Conservation (phyloP, 2,329 filamentous ascomycete species). For the Torrubiellomyces zombiae region DNA sequence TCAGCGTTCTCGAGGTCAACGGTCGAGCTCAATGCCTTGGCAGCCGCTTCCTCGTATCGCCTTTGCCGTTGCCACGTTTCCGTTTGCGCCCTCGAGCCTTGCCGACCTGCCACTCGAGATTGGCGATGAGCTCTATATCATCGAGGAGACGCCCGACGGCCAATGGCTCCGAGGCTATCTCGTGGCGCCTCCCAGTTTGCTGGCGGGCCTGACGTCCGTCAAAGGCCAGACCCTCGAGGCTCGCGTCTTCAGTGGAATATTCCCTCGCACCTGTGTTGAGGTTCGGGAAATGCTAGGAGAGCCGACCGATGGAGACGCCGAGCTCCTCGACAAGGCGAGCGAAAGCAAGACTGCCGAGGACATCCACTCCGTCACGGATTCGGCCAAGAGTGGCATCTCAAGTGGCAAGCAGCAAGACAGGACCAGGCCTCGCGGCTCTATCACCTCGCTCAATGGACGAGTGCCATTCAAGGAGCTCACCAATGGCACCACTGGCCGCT, state of each 20-base stretch:
- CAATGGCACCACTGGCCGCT: slow-evolving; percentile 22
- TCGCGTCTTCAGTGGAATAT: slow-evolving; percentile 95
- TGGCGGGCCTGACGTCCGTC: slow-evolving; percentile 78
- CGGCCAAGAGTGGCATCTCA: slow-evolving; percentile 36
- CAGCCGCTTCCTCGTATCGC: slow-evolving; percentile 90
- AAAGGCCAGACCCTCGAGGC: slow-evolving; percentile 90
- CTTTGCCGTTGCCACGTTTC: slow-evolving; percentile 92
- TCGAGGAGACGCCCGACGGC: slow-evolving; percentile 84
- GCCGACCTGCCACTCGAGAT: slow-evolving; percentile 93
- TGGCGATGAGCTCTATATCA: slow-evolving; percentile 96
- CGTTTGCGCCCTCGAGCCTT: slow-evolving; percentile 71
- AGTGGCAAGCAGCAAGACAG: slow-evolving; percentile 19
- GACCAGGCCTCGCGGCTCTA: slow-evolving; percentile 15
- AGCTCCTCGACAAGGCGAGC: slow-evolving; percentile 13
- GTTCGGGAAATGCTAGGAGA: slow-evolving; percentile 83
- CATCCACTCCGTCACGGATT: slow-evolving; percentile 25
- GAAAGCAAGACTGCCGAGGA: slow-evolving; percentile 14
- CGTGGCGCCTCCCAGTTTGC: slow-evolving; percentile 79
- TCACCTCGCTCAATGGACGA: slow-evolving; percentile 10
- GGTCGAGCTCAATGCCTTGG: slow-evolving; percentile 63
- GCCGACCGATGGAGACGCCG: slow-evolving; percentile 35
- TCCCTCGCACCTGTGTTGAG: slow-evolving; percentile 86
- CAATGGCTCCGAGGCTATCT: slow-evolving; percentile 93
- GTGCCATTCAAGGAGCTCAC: slow-evolving; percentile 18
- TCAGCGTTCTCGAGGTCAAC: slow-evolving; percentile 6